Percentiles rank a stretch among this genome's conserved stretches.
Conservation (phyloP, 768 basidiomycete species). For the Hemileccinum impolitum region DNA sequence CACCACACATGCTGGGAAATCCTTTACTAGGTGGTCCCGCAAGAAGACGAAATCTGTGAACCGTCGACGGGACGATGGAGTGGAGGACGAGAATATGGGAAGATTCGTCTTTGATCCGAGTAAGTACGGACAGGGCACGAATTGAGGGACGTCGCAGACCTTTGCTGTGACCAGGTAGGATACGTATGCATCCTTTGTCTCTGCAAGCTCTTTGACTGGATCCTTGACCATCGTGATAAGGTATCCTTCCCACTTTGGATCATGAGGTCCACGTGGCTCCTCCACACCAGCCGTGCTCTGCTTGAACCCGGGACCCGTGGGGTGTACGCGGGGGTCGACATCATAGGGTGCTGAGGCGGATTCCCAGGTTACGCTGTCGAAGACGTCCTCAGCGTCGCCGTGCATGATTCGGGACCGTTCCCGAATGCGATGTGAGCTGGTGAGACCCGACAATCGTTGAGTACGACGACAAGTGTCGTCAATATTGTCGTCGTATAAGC, state of each 20-base stretch:
- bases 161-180: constrained; percentile 89
- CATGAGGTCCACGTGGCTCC: constrained; percentile 62
- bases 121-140: constrained; percentile 5
- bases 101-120: constrained; percentile 71
- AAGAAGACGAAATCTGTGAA: constrained; percentile 98
- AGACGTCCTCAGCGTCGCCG: constrained; percentile 85
- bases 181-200: constrained; percentile 96
- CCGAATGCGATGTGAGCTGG: neutral
- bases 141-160: constrained; percentile 43
- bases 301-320: constrained; percentile 72
- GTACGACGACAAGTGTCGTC: too few species aligned
- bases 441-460: neutral
- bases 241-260: constrained; percentile 90
- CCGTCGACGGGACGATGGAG: constrained; percentile 76
- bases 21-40: constrained; percentile 78
- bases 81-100: constrained; percentile 74
- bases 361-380: constrained; percentile 91
- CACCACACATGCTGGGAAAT: constrained; percentile 98
- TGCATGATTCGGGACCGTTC: constrained; percentile 47
- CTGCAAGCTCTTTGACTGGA: constrained; percentile 92
- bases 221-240: constrained; percentile 82
- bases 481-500: too few species aligned
- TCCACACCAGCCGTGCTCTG: constrained; percentile 72
- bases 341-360: constrained; percentile 62
- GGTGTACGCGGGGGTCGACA: constrained; percentile 35